Percentiles rank a stretch among this genome's conserved stretches.
These are phyloP conservation scores for Harringtonia aguacate DNA, from an alignment of 2,329 filamentous ascomycete genomes.

Conservation along the genomic window DNA sequence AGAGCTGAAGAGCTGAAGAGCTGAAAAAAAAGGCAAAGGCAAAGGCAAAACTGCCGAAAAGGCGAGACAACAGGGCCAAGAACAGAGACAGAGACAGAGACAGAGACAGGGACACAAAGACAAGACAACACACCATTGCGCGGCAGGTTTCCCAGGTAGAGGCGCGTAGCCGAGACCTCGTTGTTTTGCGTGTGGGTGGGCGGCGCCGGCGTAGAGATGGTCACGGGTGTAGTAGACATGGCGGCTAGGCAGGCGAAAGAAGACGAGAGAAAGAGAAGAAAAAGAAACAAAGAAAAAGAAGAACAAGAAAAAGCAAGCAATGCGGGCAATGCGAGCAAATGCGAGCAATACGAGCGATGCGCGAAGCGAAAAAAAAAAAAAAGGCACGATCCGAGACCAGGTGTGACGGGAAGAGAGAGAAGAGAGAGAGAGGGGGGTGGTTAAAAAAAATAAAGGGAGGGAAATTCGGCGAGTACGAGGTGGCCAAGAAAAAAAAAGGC, in stretches of 20 bases:
- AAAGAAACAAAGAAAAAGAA: neutral
- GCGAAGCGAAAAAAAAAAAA: neutral
- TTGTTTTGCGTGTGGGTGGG: conserved; percentile 17
- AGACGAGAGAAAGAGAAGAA: neutral
- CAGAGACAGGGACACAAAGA: conserved; percentile 37
- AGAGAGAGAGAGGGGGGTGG: neutral
- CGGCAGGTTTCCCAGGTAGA: conserved; percentile 63
- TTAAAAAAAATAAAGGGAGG: neutral
- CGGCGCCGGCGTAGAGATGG: conserved; percentile 7
- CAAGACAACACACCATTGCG: neutral
- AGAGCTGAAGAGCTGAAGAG: no score
- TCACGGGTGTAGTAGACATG: neutral
- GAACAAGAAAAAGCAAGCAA: neutral
- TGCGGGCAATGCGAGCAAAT: neutral
- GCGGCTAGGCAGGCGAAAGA: neutral
- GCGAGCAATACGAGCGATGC: neutral
- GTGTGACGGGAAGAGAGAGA: neutral
- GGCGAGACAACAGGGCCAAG: neutral
- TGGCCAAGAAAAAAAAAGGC: neutral
- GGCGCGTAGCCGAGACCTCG: conserved; percentile 85
- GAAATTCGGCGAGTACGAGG: neutral
- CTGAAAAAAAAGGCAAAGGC: no score
- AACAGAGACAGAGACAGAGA: neutral
- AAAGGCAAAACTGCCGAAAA: neutral
- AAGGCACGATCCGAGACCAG: no score